Percentiles rank a stretch among this genome's conserved stretches.
These are phyloP conservation scores for Heritiera littoralis DNA, from an alignment of 345 rosid genomes.

Conservation along the genomic window DNA sequence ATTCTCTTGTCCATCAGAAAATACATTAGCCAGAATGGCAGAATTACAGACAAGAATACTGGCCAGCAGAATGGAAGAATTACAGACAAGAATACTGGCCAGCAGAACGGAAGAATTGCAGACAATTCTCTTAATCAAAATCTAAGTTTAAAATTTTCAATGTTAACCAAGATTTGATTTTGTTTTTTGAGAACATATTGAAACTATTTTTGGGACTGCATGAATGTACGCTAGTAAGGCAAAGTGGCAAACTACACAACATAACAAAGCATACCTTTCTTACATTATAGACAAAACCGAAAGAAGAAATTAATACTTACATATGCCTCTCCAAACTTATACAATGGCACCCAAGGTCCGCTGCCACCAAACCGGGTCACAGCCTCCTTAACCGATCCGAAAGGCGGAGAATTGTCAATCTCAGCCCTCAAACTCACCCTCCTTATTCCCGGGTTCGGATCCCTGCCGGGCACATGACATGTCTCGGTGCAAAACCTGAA, in stretches of 20 bases:
- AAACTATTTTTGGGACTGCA: background rate
- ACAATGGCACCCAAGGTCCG: slow-evolving; percentile 74
- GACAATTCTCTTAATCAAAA: too few species aligned
- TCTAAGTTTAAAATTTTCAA: too few species aligned
- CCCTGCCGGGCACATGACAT: slow-evolving; percentile 12
- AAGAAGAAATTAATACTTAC: slow-evolving; percentile 28
- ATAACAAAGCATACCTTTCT: slow-evolving; percentile 1
- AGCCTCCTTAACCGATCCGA: slow-evolving; percentile 91
- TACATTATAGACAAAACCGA: background rate
- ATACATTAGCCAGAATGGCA: background rate
- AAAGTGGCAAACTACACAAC: background rate
- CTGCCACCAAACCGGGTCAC: slow-evolving; percentile 86
- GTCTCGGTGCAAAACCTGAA: slow-evolving; percentile 38
- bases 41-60: too few species aligned
- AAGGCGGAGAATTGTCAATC: slow-evolving; percentile 90
- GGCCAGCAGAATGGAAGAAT: too few species aligned
- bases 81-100: too few species aligned
- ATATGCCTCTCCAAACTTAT: slow-evolving; percentile 46
- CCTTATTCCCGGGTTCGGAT: slow-evolving; percentile 46
- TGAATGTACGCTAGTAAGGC: background rate
- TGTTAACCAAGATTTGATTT: too few species aligned
- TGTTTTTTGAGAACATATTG: background rate
- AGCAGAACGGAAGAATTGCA: too few species aligned
- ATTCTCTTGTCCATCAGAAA: background rate
- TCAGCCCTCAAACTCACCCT: slow-evolving; percentile 68